Evolutionary conservation across 768 basidiomycete genomes (phyloP).

Genomic region (Sistotremastrum niveocremeum): DNA sequence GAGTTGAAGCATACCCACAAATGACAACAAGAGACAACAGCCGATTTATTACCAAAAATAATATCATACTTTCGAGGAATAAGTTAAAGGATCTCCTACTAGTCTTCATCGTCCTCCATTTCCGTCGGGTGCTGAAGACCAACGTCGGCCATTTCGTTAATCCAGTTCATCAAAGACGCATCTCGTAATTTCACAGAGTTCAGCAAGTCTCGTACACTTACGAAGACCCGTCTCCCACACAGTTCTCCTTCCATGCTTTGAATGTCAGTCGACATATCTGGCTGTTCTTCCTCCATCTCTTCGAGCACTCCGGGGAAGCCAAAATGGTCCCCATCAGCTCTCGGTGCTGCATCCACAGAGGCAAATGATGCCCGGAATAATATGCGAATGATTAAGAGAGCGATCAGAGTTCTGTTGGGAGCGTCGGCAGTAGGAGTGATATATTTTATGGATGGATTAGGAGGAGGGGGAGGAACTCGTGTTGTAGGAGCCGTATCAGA

Average conservation of each 20-base stretch:
- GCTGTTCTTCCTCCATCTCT: conserved; percentile 57
- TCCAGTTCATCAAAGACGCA: no score
- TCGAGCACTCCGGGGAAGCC: conserved; percentile 79
- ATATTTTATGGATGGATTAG: conserved; percentile 45
- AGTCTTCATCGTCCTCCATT: no score
- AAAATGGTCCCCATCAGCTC: conserved; percentile 74
- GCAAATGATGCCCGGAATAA: conserved; percentile 73
- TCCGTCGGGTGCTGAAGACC: no score
- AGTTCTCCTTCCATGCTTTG: conserved; percentile 1
- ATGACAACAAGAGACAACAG: no score
- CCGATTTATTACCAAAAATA: no score
- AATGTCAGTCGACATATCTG: conserved; percentile 5
- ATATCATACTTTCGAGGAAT: no score
- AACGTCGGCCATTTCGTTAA: no score
- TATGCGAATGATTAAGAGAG: conserved; percentile 71
- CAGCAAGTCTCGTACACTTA: background rate
- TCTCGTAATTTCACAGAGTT: background rate
- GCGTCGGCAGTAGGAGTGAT: conserved; percentile 47
- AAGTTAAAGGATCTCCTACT: no score
- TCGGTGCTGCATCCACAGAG: conserved; percentile 48
- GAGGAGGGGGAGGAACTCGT: conserved; percentile 61
- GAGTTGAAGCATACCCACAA: no score
- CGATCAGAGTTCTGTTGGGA: conserved; percentile 62
- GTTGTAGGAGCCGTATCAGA: conserved; percentile 38
- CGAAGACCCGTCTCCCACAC: conserved; percentile 1